These are phyloP conservation scores for Raffaelea ambrosiae DNA, from an alignment of 2,329 filamentous ascomycete genomes.

Conservation along the genomic window DNA sequence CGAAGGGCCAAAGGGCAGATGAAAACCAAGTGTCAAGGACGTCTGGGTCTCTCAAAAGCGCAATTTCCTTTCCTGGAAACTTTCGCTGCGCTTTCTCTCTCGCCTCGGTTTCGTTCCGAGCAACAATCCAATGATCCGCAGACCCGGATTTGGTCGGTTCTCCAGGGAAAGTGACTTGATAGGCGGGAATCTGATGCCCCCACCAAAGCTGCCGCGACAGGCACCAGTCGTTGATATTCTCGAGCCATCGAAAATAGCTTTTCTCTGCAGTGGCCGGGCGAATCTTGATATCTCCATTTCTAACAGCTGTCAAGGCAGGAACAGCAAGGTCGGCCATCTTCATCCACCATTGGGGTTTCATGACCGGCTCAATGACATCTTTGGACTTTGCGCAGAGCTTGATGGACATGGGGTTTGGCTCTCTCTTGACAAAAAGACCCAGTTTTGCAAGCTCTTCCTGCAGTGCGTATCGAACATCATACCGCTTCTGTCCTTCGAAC, in stretches of 20 bases:
- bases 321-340: slow-evolving; percentile 76
- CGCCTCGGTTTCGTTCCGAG: no score
- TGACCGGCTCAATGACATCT: slow-evolving; percentile 86
- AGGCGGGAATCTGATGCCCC: no score
- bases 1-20: no score
- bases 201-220: slow-evolving; percentile 90
- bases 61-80: no score
- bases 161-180: no score
- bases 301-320: slow-evolving; percentile 72
- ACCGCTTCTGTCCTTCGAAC: slow-evolving; percentile 82
- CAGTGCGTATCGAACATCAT: slow-evolving; percentile 82
- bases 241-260: slow-evolving; percentile 83
- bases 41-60: no score
- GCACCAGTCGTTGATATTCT: slow-evolving; percentile 88
- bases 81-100: no score
- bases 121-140: no score
- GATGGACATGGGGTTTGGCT: slow-evolving; percentile 78
- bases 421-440: slow-evolving; percentile 86
- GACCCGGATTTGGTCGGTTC: no score
- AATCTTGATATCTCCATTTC: slow-evolving; percentile 77
- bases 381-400: slow-evolving; percentile 59
- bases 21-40: no score
- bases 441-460: slow-evolving; percentile 76
- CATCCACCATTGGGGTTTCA: slow-evolving; percentile 99
- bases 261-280: slow-evolving; percentile 73